phyloP scores from a whole-genome alignment of 116 monocot species.

The Thalassia testudinum region DNA sequence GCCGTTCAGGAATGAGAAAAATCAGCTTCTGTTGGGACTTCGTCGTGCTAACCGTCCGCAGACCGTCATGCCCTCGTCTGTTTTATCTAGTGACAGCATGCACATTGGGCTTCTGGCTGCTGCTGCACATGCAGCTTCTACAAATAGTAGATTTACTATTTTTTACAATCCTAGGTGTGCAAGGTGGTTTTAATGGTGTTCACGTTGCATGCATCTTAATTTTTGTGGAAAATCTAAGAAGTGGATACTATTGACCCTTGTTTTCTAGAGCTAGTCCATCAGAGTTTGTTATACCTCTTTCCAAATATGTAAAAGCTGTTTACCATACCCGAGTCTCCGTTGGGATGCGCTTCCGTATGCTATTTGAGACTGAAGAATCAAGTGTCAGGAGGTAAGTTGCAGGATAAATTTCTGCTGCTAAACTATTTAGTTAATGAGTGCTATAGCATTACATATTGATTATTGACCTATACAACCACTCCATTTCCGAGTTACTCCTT shows the following conservation, averaged over 20 bases:
- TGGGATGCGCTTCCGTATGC: slow-evolving; percentile 95
- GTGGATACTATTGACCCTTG: not conserved
- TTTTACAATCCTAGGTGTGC: slow-evolving; percentile 85
- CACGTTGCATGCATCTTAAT: too few relatives aligned
- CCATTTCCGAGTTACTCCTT: not conserved
- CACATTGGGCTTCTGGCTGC: slow-evolving; percentile 97
- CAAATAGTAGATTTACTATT: slow-evolving; percentile 89
- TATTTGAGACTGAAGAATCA: slow-evolving; percentile 95
- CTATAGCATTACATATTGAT: too few relatives aligned
- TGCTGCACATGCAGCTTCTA: slow-evolving; percentile 93
- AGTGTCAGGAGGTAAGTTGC: slow-evolving; percentile 72
- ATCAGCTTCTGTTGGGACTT: slow-evolving; percentile 82
- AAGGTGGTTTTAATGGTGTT: not conserved
- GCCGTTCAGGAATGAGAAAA: slow-evolving; percentile 76
- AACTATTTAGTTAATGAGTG: too few relatives aligned
- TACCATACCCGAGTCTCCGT: slow-evolving; percentile 82
- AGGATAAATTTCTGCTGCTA: too few relatives aligned
- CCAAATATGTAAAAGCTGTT: slow-evolving; percentile 86
- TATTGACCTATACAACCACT: too few relatives aligned
- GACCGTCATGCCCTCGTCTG: slow-evolving; percentile 80
- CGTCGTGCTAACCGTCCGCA: slow-evolving; percentile 73
- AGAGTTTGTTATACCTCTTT: slow-evolving; percentile 88
- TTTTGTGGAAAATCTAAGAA: too few relatives aligned
- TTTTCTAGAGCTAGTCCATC: slow-evolving; percentile 74
- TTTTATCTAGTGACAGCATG: slow-evolving; percentile 97